Evolutionary conservation across 2,329 filamentous ascomycete species (phyloP), one percentile per base, ranked within the genome.

Genomic region (Rhinocladiella similis): DNA sequence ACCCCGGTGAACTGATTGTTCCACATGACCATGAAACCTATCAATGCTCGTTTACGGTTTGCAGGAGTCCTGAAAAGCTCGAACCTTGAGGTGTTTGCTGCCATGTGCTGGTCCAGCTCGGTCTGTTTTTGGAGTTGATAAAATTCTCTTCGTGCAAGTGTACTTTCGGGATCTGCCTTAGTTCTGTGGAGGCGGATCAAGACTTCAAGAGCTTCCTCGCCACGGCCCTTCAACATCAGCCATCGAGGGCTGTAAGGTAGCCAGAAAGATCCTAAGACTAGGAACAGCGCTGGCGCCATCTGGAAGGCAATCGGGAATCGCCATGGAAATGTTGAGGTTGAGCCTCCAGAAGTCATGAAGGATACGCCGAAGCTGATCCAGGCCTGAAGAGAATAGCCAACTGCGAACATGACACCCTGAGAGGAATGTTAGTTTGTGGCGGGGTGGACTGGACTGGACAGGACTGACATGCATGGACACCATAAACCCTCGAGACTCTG

Each of bases 231-330:
- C 16, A 74, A 70, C 16, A 79, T 61, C 9, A 77, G 69, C 74
- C 74, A 77, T 39, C 75, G 70, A 9, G 76, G 76, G 12, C 73
- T 76, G 52, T 70, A 74, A 0, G 89, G 89, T 9, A 79, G 67
- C 62, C 68, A 72, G 6, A 66, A 67, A 36, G 67, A 72, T 14
- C 72, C 72, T 13, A 67, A 63, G 0, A 78, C 67, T 3, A 79
- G 68, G 10, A 76, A 64, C 3, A 77, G 51, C 0, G 76, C 70
- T 16, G 73, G 73, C 2, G 72, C 64, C 29, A 67, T 70, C 60
- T 78, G 76, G 47, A 79, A 72, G 0, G 75, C 75, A 2, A 80
- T 77, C 1, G 63, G 63, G 27, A 65, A 65, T 9, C 63, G 56
- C 59, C 60, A 65, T 27, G 60, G 60, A 41, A 65, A 65, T 10